Base-by-base conservation (phyloP, 345 rosid species). In the Brassica rapa region DNA sequence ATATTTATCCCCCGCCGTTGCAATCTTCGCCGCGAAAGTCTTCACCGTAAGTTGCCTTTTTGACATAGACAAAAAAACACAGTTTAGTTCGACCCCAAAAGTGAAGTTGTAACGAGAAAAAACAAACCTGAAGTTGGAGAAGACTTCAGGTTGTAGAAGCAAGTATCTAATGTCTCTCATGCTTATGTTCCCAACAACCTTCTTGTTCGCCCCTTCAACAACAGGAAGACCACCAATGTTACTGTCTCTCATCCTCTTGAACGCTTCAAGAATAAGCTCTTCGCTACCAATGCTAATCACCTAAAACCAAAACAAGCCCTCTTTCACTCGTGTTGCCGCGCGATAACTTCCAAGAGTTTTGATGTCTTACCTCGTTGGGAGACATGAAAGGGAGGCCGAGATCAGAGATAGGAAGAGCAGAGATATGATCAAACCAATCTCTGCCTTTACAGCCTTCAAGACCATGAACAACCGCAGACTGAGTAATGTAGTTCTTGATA, bases 191-290 rank as follows among this genome's bases (percentile, higher is more conserved):
- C 82, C 85, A 66, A 85, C 76, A 59, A 85, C 72, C 66, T 75
- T 81, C 25, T 85, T 85, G 4, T 63, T 69, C 2, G 75, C n/a
- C 2, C 83, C 84, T 72, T 85, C 79, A 21, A 90, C 80, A 0
- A 91, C 94, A 0, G 97, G 97, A 60, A 94, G 86, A n/a, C 97
- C 94, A 77, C 98, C 98, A 9, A 91, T 88, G 69, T 83, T 86
- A 76, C 56, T 84, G 80, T 73, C 89, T 88, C 66, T 83, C 98
- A 94, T 94, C 55, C 80, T 75, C 77, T 91, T 89, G 77, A 94
- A 94, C 41, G 93, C 96, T 90, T 91, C 94, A 11, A 94, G 89
- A 79, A 94, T 79, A 64, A 88, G 82, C 68, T 89, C 91, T 12
- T 87, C 82, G 55, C 88, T 85, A 12, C 76, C 87, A 73, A 94